Evolutionary conservation across 352 stramenopile species (phyloP), one percentile per base, ranked within the genome.

Genomic region (Phytopythium aichiense): DNA sequence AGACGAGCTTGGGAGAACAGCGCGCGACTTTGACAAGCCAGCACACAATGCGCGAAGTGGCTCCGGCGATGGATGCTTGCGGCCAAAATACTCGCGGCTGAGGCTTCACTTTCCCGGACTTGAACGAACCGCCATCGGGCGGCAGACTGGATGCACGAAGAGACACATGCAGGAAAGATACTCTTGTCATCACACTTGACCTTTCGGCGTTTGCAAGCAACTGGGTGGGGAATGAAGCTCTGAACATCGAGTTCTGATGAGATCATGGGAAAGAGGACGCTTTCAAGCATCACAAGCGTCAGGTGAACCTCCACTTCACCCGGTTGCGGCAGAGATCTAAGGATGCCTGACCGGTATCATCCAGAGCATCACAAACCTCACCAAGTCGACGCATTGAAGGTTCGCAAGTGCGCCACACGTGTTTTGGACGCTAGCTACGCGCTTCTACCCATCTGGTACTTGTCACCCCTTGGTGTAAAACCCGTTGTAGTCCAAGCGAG

Each of bases 401-500:
- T 25, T n/a, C 22, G 16, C 23, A 15, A 15, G 4, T 6, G n/a
- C n/a, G 23, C 46, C 45, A 13, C 23, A 38, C 15, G 22, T 54
- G 15, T 31, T 23, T 38, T 7, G 4, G 23, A 22, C 9, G 33
- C 9, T 6, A 28, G 23, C 6, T 37, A 20, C 5, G 28, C 15
- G 23, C 33, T 22, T 54, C 30, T n/a, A 28, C 16, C n/a, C 25
- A 6, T n/a, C 12, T 9, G 33, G 20, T 8, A 22, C 18, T 6
- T 6, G 35, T 43, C 38, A 60, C 12, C 55, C 55, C 65, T 81
- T 87, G 12, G 79, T 86, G 65, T 89, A 89, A 62, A 89, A 89
- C 8, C 75, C 75, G 60, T 89, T 89, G 61, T 89, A 87, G 45
- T 87, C 78, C 16, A 87, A 59, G 33, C 78, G 69, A 22, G 78